Evolutionary conservation across 805 yeast genomes (phyloP).

Genomic region (Ogataea wickerhamii): DNA sequence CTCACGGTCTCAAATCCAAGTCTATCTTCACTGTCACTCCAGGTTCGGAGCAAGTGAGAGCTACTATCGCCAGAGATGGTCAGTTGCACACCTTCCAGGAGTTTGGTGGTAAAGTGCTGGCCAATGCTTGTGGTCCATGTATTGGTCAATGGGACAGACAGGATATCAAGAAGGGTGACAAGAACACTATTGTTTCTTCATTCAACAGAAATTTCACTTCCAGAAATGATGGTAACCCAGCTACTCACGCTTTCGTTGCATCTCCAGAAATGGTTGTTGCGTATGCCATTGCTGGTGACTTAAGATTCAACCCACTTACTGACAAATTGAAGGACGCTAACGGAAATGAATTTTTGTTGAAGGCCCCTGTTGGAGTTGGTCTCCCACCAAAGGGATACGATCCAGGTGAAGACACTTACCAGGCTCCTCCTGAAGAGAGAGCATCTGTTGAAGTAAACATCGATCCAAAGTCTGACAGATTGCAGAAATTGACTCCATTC

Average conservation of each 20-base stretch:
- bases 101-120: slow-evolving; percentile 87
- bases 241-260: slow-evolving; percentile 96
- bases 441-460: slow-evolving; percentile 67
- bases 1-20: slow-evolving; percentile 85
- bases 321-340: slow-evolving; percentile 71
- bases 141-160: slow-evolving; percentile 99
- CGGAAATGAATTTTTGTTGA: slow-evolving; percentile 74
- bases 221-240: slow-evolving; percentile 97
- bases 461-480: slow-evolving; percentile 90
- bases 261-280: slow-evolving; percentile 98
- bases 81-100: slow-evolving; percentile 73
- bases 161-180: slow-evolving; percentile 59
- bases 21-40: slow-evolving; percentile 94
- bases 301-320: slow-evolving; percentile 85
- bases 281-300: slow-evolving; percentile 90
- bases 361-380: slow-evolving; percentile 80
- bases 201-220: slow-evolving; percentile 98
- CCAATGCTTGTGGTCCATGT: slow-evolving; percentile 99
- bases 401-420: slow-evolving; percentile 77
- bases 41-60: slow-evolving; percentile 97
- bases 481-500: slow-evolving; percentile 92
- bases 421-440: slow-evolving; percentile 94
- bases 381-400: slow-evolving; percentile 71
- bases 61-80: slow-evolving; percentile 95
- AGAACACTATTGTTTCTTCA: slow-evolving; percentile 90